Evolutionary conservation across 768 basidiomycete species (phyloP), one percentile per base, ranked within the genome.

Genomic region (Suillus cothurnatus): DNA sequence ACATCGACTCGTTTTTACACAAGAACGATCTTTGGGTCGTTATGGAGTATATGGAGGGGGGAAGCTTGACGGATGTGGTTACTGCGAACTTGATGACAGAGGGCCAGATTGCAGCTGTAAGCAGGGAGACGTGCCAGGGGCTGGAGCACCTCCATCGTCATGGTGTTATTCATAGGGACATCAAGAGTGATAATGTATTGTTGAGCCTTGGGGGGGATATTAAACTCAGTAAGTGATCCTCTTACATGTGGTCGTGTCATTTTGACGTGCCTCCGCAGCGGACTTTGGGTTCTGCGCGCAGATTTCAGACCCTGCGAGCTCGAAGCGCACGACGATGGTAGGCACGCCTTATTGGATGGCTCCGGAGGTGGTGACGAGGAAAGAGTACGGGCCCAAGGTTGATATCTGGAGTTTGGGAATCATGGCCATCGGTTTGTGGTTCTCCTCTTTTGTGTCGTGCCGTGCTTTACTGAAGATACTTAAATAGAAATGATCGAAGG

Each of bases 31-130:
- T 99, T 4, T 99, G 97, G 97, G 95, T 99, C 45, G 95, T 99
- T 64, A 99, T 99, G 97, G 97, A 98, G 80, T 98, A 96, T 79
- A 99, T 99, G 97, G 96, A 98, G 79, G 96, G 96, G 47, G 93
- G 94, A 39, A 90, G 88, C 36, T 81, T 98, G 52, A 99, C 97
- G 6, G 97, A 99, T 74, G 95, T 99, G 67, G 95, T 92, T 49
- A 91, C 90, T 4, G 88, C 86, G 50, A 91, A 91, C 69, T 79
- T 97, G 72, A 99, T 99, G 95, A 95, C 92, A 0, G 97, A 99
- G 76, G 97, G 96, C 1, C 97, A 99, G 81, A 99, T 99, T 67
- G 95, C 97, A 0, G 97, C 97, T 4, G 97, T 99, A 38, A 93
- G 90, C 52, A 82, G 94, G 75, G 97, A 99, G 81, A 94, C 92